Evolutionary conservation across 352 stramenopile genomes (phyloP).

Genomic region (Globisporangium nodosum): DNA sequence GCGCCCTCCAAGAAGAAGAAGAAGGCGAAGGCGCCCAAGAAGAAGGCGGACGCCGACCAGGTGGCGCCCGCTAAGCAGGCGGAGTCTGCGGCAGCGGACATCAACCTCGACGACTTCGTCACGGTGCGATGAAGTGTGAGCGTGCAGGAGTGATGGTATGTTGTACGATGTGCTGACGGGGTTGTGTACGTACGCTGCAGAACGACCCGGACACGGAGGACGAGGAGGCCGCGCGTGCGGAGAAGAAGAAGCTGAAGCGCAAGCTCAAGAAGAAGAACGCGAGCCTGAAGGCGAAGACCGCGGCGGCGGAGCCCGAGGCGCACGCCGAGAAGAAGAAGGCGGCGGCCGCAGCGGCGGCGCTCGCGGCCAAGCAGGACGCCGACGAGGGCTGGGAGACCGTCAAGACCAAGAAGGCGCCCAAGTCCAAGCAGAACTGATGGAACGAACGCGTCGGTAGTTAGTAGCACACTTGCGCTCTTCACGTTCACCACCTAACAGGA

Average conservation of each 20-base stretch:
- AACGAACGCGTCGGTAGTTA: no score
- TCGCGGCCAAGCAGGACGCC: constrained; percentile 44
- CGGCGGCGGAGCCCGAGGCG: constrained; percentile 18
- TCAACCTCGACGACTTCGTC: constrained; percentile 74
- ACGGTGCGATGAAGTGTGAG: constrained; percentile 11
- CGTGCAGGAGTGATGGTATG: neutral
- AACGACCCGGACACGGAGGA: constrained; percentile 81
- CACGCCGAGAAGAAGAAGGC: constrained; percentile 55
- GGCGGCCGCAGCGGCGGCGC: constrained; percentile 19
- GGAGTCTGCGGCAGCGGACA: constrained; percentile 27
- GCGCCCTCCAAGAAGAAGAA: constrained; percentile 61
- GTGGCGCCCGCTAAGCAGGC: constrained; percentile 16
- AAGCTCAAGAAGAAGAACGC: constrained; percentile 80
- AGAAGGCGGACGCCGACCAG: constrained; percentile 19
- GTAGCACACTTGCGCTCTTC: neutral
- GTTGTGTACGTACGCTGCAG: constrained; percentile 5
- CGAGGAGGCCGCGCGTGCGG: constrained; percentile 63
- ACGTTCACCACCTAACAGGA: no score
- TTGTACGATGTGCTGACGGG: neutral
- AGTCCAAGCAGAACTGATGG: constrained; percentile 53
- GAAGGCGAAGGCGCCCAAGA: constrained; percentile 42
- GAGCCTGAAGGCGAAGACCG: constrained; percentile 51
- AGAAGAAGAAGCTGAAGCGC: constrained; percentile 77
- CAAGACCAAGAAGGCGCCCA: constrained; percentile 52
- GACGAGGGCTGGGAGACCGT: constrained; percentile 82